phyloP scores from a whole-genome alignment of 192 early-diverging fungal genomes.

The Gonapodya prolifera region DNA sequence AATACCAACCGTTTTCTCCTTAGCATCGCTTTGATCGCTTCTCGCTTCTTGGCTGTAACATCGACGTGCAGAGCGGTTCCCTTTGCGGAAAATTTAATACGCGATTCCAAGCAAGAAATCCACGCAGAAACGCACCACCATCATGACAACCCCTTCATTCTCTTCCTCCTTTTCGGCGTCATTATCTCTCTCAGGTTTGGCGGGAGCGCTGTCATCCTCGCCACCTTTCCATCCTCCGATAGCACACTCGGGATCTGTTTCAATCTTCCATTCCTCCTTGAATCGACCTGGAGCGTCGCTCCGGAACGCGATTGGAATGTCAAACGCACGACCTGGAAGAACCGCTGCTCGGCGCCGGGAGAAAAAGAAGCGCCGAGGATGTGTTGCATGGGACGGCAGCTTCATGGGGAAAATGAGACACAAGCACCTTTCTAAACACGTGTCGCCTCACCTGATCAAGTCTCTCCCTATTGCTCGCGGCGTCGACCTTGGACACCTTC shows the following conservation, averaged over 20 bases:
- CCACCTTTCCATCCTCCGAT: not conserved
- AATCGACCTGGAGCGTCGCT: not conserved
- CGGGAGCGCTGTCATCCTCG: too few relatives aligned
- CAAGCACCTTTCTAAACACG: too few relatives aligned
- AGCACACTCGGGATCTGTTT: not conserved
- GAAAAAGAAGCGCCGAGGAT: not conserved
- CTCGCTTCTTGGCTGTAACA: not conserved
- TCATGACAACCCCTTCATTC: not conserved
- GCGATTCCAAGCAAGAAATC: not conserved
- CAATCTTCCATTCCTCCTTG: not conserved
- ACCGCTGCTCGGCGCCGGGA: not conserved
- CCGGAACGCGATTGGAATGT: not conserved
- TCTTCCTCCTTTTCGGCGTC: not conserved
- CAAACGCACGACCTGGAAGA: not conserved
- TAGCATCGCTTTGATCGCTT: not conserved
- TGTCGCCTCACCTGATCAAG: not conserved
- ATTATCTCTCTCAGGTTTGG: not conserved
- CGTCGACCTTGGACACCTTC: too few relatives aligned
- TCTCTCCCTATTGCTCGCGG: not conserved
- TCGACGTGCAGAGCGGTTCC: not conserved
- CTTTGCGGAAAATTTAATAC: not conserved
- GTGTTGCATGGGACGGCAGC: too few relatives aligned
- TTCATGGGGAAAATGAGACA: too few relatives aligned
- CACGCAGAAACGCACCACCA: not conserved
- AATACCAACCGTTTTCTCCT: not conserved